Evolutionary conservation across 768 basidiomycete genomes (phyloP).

Genomic region (Rhizopogon roseolus): DNA sequence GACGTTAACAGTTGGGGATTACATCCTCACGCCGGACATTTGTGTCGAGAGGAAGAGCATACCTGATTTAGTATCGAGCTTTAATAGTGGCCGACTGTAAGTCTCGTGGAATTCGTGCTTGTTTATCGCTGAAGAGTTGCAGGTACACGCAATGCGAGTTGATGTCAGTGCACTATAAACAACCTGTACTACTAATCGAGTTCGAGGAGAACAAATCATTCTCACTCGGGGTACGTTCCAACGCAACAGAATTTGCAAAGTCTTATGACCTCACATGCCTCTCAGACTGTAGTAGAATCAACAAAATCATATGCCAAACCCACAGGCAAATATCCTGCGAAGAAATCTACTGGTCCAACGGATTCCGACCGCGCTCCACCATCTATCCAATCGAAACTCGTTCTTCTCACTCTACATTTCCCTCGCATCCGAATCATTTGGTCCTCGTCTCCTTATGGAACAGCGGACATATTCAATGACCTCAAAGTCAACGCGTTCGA

Average conservation of each 20-base stretch:
- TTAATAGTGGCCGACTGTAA: slow-evolving; percentile 90
- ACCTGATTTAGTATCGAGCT: slow-evolving; percentile 87
- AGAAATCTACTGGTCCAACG: slow-evolving; percentile 28
- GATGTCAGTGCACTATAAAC: slow-evolving; percentile 95
- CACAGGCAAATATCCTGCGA: slow-evolving; percentile 50
- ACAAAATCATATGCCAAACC: slow-evolving; percentile 65
- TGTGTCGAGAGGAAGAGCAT: slow-evolving; percentile 96
- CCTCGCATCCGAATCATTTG: slow-evolving; percentile 93
- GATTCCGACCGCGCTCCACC: slow-evolving; percentile 35
- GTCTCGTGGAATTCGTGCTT: slow-evolving; percentile 26
- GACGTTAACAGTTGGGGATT: slow-evolving; percentile 93
- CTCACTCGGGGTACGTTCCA: slow-evolving; percentile 66
- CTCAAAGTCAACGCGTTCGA: slow-evolving; percentile 78
- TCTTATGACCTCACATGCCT: background rate
- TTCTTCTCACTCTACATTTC: slow-evolving; percentile 83
- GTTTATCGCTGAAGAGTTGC: background rate
- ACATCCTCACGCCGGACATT: slow-evolving; percentile 91
- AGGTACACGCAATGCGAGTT: slow-evolving; percentile 97
- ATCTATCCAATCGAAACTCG: slow-evolving; percentile 86
- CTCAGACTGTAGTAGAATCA: slow-evolving; percentile 54
- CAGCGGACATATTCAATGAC: slow-evolving; percentile 88
- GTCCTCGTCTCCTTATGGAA: slow-evolving; percentile 94
- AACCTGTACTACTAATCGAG: slow-evolving; percentile 89
- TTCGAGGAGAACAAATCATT: slow-evolving; percentile 98
- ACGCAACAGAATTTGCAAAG: background rate